Conservation (phyloP, 345 rosid species). For the Streptanthus diversifolius region DNA sequence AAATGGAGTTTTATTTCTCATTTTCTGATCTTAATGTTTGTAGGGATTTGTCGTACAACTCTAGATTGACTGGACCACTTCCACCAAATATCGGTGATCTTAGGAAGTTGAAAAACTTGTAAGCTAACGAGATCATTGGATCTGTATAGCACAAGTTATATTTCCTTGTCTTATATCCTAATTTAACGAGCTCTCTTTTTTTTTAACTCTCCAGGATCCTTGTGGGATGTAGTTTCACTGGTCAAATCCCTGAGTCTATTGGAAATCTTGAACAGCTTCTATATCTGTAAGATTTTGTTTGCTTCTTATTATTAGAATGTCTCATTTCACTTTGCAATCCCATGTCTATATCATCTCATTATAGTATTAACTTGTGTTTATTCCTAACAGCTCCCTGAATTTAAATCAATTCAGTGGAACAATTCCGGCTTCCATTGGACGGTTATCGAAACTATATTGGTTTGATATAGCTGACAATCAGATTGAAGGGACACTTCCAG, state of each 20-base stretch:
- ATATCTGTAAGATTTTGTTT: constrained; percentile 47
- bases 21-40: constrained; percentile 23
- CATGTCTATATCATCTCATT: not conserved
- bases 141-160: not conserved
- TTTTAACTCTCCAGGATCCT: constrained; percentile 55
- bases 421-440: constrained; percentile 77
- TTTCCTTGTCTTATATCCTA: not conserved
- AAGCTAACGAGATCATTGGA: constrained; percentile 30
- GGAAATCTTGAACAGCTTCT: constrained; percentile 54
- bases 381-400: constrained; percentile 62
- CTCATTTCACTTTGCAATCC: not conserved
- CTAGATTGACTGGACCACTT: constrained; percentile 56
- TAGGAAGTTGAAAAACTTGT: constrained; percentile 61
- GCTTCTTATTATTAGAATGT: not conserved
- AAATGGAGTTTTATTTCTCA: not conserved
- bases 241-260: constrained; percentile 60
- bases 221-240: constrained; percentile 69
- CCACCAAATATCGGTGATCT: constrained; percentile 56
- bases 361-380: constrained; percentile 1
- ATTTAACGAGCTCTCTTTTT: constrained; percentile 4
- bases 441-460: constrained; percentile 60
- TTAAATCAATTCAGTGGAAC: constrained; percentile 63
- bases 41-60: constrained; percentile 85
- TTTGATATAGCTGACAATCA: constrained; percentile 80
- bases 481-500: constrained; percentile 69